These are phyloP conservation scores for Planoprotostelium fungivorum DNA, from an alignment of 78 protist genomes.

Conservation along the genomic window DNA sequence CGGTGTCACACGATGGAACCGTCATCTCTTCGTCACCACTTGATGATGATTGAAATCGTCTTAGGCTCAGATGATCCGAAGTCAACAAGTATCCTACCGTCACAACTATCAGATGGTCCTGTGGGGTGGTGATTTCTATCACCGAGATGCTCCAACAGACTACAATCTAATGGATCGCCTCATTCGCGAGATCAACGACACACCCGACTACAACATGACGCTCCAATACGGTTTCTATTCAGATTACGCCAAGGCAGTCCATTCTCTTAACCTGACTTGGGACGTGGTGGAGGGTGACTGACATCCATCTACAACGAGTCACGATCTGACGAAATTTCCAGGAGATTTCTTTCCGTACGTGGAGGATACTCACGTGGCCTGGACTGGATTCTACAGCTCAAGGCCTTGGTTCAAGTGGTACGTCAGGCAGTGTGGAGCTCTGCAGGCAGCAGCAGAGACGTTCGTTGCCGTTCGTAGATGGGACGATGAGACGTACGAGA, in stretches of 20 bases:
- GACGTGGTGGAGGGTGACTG: background rate
- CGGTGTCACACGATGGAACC: no score
- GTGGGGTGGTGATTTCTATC: conserved; percentile 3
- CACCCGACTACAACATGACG: background rate
- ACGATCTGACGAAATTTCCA: background rate
- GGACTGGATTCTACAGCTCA: conserved; percentile 41
- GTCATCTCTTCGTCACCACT: no score
- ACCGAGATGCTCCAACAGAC: background rate
- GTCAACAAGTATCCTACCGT: background rate
- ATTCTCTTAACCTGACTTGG: background rate
- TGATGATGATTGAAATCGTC: background rate
- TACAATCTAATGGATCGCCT: background rate
- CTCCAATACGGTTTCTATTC: background rate
- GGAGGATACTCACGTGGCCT: conserved; percentile 1
- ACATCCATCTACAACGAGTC: background rate
- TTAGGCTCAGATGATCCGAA: background rate
- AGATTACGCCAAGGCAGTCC: background rate
- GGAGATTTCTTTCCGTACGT: conserved; percentile 30
- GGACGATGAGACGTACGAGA: background rate
- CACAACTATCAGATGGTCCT: background rate
- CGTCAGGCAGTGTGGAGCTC: background rate
- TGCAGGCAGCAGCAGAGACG: conserved; percentile 1
- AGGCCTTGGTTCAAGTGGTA: conserved; percentile 16
- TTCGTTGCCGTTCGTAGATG: background rate
- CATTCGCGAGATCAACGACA: background rate